Evolutionary conservation across 2,329 filamentous ascomycete genomes (phyloP), one percentile per base, ranked within the genome.

Genomic region (Trichoderma sp.): DNA sequence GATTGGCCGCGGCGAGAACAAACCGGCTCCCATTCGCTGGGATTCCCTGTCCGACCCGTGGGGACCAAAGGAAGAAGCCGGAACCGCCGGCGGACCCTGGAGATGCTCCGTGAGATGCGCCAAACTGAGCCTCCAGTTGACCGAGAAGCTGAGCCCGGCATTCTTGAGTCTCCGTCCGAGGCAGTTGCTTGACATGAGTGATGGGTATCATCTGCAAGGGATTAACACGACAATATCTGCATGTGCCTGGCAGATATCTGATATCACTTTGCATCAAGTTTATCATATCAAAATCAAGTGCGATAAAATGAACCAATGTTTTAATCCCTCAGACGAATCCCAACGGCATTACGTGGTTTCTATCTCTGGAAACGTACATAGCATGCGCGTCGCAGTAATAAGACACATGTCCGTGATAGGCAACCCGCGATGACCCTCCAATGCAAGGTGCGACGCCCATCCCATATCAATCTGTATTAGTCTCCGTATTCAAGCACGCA

Each of bases 1-100:
- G 67, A 70, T 71, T 72, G 77, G 75, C 73, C 69, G 71, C 71
- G 73, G 77, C 79, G 79, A 79, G 78, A 80, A 80, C 74, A 79
- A 79, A 79, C 78, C 79, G 78, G 79, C 71, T 67, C 47, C 69
- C 62, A 74, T 74, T 73, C 75, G 74, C 73, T 71, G 57, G 67
- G 72, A 68, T 73, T 66, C 76, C 77, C 75, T 73, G 73, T 75
- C 75, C 64, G 75, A 71, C 43, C 21, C 39, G 73, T 73, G 74
- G 66, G 30, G 61, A 47, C 32, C 61, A 60, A 60, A 76, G 78
- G 79, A 74, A 79, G 76, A 80, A 80, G 78, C 76, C 79, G 79
- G 78, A 76, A 79, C 57, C 67, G 26, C 53, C 67, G 67, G 57
- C 60, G 64, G 51, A 28, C 51, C 64, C 53, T 57, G 64, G 51